Base-by-base conservation (phyloP, 345 rosid species). In the Citrus inodora region DNA sequence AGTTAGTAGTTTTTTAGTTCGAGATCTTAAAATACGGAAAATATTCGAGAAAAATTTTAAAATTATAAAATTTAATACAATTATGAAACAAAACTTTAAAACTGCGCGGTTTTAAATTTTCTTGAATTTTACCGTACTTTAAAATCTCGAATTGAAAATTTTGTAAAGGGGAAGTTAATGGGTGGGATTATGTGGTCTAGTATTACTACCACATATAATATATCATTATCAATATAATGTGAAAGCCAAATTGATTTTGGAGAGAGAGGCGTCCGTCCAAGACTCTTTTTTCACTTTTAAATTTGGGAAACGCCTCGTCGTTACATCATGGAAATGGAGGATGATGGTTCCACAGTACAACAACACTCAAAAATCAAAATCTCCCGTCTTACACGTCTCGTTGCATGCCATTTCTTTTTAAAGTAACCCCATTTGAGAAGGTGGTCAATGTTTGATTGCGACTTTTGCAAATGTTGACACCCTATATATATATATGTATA, bases 121-220 rank as follows among this genome's bases (percentile, higher is more conserved):
- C 0, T 35, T 35, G 0, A 5, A 35, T 0, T 35, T 35, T 5
- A 4, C 6, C 6, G 0, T 5, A 0, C 0, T 33, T 5, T 0
- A 35, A 35, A 35, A 35, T 35, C 7, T 35, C 6, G 7, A 35
- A 35, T 35, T 5, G 7, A 35, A 35, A 35, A 35, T 0, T 1
- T 35, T 35, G 0, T 35, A 38, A 38, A 7, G 2, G 9, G 2
- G 40, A 7, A 38, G 9, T 38, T 38, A 7, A 38, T 7, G 40
- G 1, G 40, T 7, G 40, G 7, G 0, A 38, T 8, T 37, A 37
- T 37, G 42, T 8, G 42, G 2, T 7, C 0, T 0, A 1, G 0
- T 8, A 8, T 0, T 37, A 35, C 1, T 7, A 0, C 9, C 7
- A 37, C 40, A 37, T 7, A 37, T 0, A 37, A 37, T 8, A 1